Percentiles rank a stretch among this genome's conserved stretches.
Evolutionary conservation across 352 stramenopile species (phyloP).

Genomic region (Phytopythium sindhum): DNA sequence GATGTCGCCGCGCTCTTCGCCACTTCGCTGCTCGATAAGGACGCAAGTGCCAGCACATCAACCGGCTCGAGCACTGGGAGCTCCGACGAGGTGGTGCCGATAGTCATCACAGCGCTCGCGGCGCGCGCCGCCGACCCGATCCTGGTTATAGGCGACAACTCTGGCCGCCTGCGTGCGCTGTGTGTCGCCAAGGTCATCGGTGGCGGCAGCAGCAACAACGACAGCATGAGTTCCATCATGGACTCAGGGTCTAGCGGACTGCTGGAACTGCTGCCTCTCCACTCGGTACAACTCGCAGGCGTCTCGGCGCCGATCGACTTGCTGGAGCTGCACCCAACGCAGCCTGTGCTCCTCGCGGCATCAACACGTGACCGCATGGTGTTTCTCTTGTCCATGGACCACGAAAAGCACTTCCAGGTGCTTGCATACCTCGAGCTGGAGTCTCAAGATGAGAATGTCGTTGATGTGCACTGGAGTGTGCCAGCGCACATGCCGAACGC

Average conservation of each 20-base stretch:
- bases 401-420: conserved; percentile 63
- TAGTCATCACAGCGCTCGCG: conserved; percentile 47
- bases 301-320: conserved; percentile 37
- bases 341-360: conserved; percentile 45
- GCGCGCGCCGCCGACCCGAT: conserved; percentile 49
- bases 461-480: conserved; percentile 63
- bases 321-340: conserved; percentile 53
- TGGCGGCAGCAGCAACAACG: conserved; percentile 10
- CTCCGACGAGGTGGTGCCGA: neutral
- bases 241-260: conserved; percentile 10
- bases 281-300: conserved; percentile 47
- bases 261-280: conserved; percentile 61
- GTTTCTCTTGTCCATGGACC: conserved; percentile 66
- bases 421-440: conserved; percentile 50
- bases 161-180: conserved; percentile 49
- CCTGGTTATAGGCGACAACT: conserved; percentile 57
- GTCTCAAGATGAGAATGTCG: conserved; percentile 29
- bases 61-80: conserved; percentile 1
- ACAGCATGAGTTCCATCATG: neutral
- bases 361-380: conserved; percentile 43
- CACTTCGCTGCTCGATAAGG: conserved; percentile 1
- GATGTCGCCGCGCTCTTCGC: conserved; percentile 42
- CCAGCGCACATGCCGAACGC: conserved; percentile 31
- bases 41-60: conserved; percentile 1
- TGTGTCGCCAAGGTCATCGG: conserved; percentile 53